Evolutionary conservation across 1,284 basidiomycete genomes (phyloP).

Genomic region (Schizophyllum amplum): DNA sequence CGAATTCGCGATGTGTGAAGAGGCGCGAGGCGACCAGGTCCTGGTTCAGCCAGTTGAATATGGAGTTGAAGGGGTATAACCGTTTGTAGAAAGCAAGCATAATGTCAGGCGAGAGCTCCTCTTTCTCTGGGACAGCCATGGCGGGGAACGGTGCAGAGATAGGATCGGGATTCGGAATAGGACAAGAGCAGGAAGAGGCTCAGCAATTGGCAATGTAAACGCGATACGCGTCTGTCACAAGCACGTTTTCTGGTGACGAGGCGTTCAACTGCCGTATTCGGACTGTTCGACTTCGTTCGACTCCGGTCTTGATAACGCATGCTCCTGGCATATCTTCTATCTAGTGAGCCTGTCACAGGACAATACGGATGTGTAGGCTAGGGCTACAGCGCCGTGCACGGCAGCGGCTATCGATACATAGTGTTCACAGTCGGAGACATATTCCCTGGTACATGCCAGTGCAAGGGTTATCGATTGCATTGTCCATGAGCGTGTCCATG

Average conservation of each 20-base stretch:
- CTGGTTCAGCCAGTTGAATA: constrained; percentile 95
- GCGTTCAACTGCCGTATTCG: no score
- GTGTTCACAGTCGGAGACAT: not conserved
- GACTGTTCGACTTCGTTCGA: no score
- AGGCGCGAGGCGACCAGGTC: constrained; percentile 67
- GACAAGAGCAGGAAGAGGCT: no score
- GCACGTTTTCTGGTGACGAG: no score
- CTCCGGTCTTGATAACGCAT: no score
- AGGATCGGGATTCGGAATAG: not conserved
- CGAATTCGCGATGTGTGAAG: constrained; percentile 92
- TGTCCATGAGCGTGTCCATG: not conserved
- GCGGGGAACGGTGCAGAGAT: not conserved
- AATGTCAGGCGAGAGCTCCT: constrained; percentile 25
- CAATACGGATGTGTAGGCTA: no score
- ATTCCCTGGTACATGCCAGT: not conserved
- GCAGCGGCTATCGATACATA: not conserved
- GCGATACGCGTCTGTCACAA: no score
- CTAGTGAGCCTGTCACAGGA: no score
- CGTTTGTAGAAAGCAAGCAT: constrained; percentile 91
- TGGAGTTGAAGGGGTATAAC: constrained; percentile 90
- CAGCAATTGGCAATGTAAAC: no score
- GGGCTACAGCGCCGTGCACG: not conserved
- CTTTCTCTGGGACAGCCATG: not conserved
- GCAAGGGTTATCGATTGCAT: not conserved
- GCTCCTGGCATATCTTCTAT: no score